Evolutionary conservation across 225 moss, liverwort and hornwort genomes (phyloP).

Genomic region (Straminergon stramineum): DNA sequence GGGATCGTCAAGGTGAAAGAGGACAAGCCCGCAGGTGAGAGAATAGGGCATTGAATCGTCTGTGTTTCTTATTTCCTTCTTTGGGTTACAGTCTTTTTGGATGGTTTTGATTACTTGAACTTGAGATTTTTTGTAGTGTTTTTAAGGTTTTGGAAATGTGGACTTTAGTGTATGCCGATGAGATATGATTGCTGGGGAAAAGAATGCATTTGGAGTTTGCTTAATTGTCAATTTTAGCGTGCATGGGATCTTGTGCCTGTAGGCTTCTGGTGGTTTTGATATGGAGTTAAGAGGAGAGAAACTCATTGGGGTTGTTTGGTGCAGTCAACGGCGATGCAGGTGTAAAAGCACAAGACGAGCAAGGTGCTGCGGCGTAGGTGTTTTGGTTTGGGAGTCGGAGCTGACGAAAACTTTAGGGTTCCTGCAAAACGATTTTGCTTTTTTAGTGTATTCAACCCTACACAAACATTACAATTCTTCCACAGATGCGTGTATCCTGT

Average conservation of each 20-base stretch:
- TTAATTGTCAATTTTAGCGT: not conserved
- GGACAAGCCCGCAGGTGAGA: constrained; percentile 29
- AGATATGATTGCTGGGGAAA: not conserved
- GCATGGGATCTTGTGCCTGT: not conserved
- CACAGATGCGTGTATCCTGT: constrained; percentile 42
- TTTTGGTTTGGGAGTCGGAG: not conserved
- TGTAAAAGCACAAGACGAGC: constrained; percentile 31
- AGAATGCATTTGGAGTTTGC: not conserved
- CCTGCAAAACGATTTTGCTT: constrained; percentile 31
- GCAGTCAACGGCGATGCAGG: constrained; percentile 32
- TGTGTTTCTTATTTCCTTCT: not conserved
- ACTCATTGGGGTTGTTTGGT: not conserved
- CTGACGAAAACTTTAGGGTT: constrained; percentile 3
- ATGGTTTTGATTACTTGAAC: not conserved
- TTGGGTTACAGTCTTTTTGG: not conserved
- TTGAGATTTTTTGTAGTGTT: not conserved
- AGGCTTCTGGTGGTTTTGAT: not conserved
- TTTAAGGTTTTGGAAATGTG: not conserved
- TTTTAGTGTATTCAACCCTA: constrained; percentile 31
- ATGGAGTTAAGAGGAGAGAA: not conserved
- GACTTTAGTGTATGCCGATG: not conserved
- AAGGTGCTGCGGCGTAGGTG: constrained; percentile 36
- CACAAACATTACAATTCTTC: constrained; percentile 54
- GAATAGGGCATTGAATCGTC: not conserved
- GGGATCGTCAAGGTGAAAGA: constrained; percentile 29